Conservation (phyloP, 495 filamentous ascomycete genomes). For the Apiosordaria backusii region DNA sequence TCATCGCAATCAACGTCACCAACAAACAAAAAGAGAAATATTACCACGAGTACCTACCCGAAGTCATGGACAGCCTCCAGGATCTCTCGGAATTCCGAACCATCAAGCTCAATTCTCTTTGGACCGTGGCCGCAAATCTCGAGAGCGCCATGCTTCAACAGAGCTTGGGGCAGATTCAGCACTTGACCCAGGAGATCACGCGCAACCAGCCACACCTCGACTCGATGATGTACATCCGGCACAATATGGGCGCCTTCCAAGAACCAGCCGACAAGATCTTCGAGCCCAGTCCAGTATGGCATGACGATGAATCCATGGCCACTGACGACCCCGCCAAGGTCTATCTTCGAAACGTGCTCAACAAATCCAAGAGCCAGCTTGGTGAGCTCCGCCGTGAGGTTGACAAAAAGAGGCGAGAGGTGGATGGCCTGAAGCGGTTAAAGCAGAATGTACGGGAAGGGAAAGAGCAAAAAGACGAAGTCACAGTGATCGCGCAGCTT, state of each 20-base stretch:
- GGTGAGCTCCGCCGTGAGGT: slow-evolving; percentile 74
- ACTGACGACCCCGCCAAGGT: slow-evolving; percentile 81
- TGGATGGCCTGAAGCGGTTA: slow-evolving; percentile 66
- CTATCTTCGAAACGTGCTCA: slow-evolving; percentile 85
- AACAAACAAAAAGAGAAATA: slow-evolving; percentile 97
- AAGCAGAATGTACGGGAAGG: slow-evolving; percentile 75
- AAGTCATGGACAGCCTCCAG: slow-evolving; percentile 85
- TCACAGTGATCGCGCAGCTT: slow-evolving; percentile 69
- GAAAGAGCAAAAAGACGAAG: slow-evolving; percentile 79
- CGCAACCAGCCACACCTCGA: slow-evolving; percentile 86
- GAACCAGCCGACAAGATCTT: slow-evolving; percentile 83
- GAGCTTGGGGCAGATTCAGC: slow-evolving; percentile 64
- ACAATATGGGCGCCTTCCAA: slow-evolving; percentile 76
- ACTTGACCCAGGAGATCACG: slow-evolving; percentile 74
- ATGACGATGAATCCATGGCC: slow-evolving; percentile 82
- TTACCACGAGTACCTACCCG: slow-evolving; percentile 94
- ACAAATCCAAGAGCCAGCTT: slow-evolving; percentile 81
- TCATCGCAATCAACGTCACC: slow-evolving; percentile 90
- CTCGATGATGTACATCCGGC: slow-evolving; percentile 93
- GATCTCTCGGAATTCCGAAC: slow-evolving; percentile 88
- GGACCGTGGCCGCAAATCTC: slow-evolving; percentile 74
- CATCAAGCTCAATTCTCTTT: slow-evolving; percentile 75
- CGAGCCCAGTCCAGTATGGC: slow-evolving; percentile 95
- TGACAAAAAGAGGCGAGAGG: slow-evolving; percentile 78
- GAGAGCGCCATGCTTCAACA: slow-evolving; percentile 69